Evolutionary conservation across 2,329 filamentous ascomycete species (phyloP).

Genomic region (Lachnellula suecica): DNA sequence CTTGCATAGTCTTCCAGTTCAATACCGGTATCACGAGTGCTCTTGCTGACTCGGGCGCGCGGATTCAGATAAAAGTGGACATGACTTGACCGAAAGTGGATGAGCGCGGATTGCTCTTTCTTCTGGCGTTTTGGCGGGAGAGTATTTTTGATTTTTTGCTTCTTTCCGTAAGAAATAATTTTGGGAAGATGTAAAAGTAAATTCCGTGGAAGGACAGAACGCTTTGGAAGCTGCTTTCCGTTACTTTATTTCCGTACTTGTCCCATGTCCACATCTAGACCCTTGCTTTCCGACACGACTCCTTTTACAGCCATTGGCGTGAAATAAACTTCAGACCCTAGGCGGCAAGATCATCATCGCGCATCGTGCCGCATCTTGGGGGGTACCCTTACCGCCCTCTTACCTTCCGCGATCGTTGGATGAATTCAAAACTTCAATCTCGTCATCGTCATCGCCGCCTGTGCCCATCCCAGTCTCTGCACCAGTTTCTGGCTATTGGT

Average conservation of each 20-base stretch:
- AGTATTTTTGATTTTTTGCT: not conserved
- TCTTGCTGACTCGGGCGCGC: not conserved
- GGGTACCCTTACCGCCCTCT: not conserved
- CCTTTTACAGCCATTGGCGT: not conserved
- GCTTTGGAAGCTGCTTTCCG: no score
- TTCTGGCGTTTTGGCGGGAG: not conserved
- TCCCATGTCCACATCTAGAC: no score
- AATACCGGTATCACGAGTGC: no score
- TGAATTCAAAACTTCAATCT: not conserved
- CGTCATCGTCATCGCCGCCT: not conserved
- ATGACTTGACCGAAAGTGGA: conserved; percentile 12
- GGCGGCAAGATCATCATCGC: not conserved
- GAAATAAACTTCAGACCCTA: not conserved
- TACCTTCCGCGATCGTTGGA: not conserved
- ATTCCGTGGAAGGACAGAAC: no score
- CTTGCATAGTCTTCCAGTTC: no score
- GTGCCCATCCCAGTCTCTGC: not conserved
- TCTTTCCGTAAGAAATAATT: not conserved
- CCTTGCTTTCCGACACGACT: not conserved
- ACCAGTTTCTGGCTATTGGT: not conserved
- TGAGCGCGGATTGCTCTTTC: no score
- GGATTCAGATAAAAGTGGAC: not conserved
- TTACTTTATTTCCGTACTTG: no score
- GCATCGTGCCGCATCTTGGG: not conserved
- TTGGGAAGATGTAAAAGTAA: no score